phyloP scores from a whole-genome alignment of 2,329 filamentous ascomycete genomes.

The Penicillium sp. region DNA sequence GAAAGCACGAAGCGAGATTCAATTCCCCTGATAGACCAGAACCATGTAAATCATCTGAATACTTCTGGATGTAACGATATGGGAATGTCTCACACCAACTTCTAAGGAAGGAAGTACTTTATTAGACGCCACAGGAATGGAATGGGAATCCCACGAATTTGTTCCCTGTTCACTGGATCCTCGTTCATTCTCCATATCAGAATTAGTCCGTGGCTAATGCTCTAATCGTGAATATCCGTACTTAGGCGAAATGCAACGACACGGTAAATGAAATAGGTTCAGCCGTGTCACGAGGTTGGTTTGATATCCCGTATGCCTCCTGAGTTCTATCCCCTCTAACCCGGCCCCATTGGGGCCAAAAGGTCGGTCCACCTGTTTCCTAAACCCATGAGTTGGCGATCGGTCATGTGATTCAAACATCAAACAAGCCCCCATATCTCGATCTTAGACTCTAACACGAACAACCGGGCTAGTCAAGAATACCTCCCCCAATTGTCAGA shows the following conservation, averaged over 20 bases:
- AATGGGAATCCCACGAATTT: not conserved
- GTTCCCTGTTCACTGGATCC: not conserved
- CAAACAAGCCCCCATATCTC: not conserved
- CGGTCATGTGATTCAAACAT: not conserved
- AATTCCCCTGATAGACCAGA: not conserved
- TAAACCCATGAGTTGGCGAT: not conserved
- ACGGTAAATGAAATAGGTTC: not conserved
- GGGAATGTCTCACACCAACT: not conserved
- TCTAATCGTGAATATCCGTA: not conserved
- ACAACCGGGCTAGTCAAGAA: conserved; percentile 1
- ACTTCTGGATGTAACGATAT: not conserved
- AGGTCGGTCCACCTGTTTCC: not conserved
- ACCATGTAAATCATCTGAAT: not conserved
- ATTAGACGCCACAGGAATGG: not conserved
- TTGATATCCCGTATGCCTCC: no score
- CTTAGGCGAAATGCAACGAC: not conserved
- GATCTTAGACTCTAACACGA: not conserved
- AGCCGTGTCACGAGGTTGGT: no score
- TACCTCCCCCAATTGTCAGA: not conserved
- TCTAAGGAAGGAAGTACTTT: not conserved
- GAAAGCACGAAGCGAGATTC: not conserved
- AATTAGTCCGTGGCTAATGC: not conserved
- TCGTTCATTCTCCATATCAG: not conserved
- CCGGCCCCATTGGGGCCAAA: no score
- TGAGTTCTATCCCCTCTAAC: no score